phyloP scores from a whole-genome alignment of 2,329 filamentous ascomycete species.

The Corinectria fuckeliana region DNA sequence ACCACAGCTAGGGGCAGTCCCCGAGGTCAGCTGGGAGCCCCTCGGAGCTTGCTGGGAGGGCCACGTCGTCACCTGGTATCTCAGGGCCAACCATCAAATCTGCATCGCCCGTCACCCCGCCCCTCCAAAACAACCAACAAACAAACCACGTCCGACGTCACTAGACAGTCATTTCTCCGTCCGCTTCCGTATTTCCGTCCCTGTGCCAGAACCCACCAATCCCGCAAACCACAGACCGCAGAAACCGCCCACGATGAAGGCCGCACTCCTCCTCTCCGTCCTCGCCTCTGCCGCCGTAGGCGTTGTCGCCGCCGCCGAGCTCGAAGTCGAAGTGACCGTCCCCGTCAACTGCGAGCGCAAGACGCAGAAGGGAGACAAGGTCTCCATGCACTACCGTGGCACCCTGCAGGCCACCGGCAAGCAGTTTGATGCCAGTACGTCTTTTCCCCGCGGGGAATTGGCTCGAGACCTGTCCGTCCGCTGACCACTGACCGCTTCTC shows the following conservation, averaged over 20 bases:
- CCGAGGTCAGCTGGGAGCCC: conserved; percentile 1
- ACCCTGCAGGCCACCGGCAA: conserved; percentile 75
- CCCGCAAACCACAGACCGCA: conserved; percentile 20
- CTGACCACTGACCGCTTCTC: conserved; percentile 20
- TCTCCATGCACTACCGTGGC: conserved; percentile 89
- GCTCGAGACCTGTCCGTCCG: conserved; percentile 1
- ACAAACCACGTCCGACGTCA: conserved; percentile 35
- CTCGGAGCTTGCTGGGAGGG: conserved; percentile 24
- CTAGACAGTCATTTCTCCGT: conserved; percentile 16
- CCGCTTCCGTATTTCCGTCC: conserved; percentile 7
- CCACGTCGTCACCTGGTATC: conserved; percentile 36
- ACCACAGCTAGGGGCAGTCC: conserved; percentile 4
- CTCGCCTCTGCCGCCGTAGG: conserved; percentile 59
- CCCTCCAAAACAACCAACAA: conserved; percentile 16
- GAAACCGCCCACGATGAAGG: conserved; percentile 54
- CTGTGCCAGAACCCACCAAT: conserved; percentile 5
- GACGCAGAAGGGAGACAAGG: conserved; percentile 75
- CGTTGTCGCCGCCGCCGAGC: conserved; percentile 60
- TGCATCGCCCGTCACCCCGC: conserved; percentile 20
- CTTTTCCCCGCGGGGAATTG: conserved; percentile 10
- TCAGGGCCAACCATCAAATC: conserved; percentile 23
- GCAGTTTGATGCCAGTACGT: conserved; percentile 80
- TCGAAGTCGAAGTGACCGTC: conserved; percentile 79
- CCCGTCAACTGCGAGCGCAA: conserved; percentile 81
- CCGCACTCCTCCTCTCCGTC: conserved; percentile 55